Evolutionary conservation across 1,139 yeast genomes (phyloP), one percentile per base, ranked within the genome.

Genomic region (Debaryomycetaceae sp.): DNA sequence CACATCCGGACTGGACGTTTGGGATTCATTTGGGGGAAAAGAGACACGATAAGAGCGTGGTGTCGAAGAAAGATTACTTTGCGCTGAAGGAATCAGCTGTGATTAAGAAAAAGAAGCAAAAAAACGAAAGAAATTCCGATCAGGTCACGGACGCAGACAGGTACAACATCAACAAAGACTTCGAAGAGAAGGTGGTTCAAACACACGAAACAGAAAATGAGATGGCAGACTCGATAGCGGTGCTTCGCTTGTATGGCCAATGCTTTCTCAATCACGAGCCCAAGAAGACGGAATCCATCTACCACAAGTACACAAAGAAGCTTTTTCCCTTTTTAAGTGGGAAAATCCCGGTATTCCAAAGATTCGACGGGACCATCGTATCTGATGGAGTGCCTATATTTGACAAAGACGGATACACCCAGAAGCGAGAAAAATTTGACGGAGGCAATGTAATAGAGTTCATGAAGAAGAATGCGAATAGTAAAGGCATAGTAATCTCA

Each of bases 401-500:
- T 34, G 38, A 44, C 6, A 41, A 49, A 22, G 45, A 50, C 31
- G 17, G 34, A 9, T 53, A 44, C 37, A 41, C 44, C 4, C 52
- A 49, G 6, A 35, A 39, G 17, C 24, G 13, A 3, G 38, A 36
- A 8, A n/a, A 13, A 4, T 38, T 38, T 6, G 38, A 44, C 34
- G 36, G 45, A 1, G 48, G 48, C 20, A 62, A 60, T 42, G 24
- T 62, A 6, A 38, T 67, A 6, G 60, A 62, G 8, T 63, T 54
- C 45, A 49, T 58, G 38, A 51, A 50, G 33, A 47, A 49, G n/a
- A 51, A 61, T 20, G 51, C 58, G 29, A 58, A 60, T 33, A 78
- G 78, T 6, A 53, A 54, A 39, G 79, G 79, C 0, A 72, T 74
- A 9, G 76, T 72, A 1, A 53, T 74, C 1, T 63, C 76, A 0